Percentiles rank a stretch among this genome's conserved stretches.
phyloP scores from a whole-genome alignment of 768 basidiomycete species.

The Naematelia aurantialba region DNA sequence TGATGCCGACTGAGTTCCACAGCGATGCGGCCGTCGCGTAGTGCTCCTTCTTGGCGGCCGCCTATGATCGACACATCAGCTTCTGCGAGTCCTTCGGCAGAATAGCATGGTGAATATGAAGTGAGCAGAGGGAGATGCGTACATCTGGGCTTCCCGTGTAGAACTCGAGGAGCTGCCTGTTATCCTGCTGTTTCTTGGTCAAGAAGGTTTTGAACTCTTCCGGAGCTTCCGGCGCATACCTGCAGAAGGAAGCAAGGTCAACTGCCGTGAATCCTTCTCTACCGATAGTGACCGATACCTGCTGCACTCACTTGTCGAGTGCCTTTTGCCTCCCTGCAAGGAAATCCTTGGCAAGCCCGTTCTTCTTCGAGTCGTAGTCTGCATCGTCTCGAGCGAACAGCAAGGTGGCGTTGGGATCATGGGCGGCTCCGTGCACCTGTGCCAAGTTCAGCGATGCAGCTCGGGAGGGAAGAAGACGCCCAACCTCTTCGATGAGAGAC shows the following conservation, averaged over 20 bases:
- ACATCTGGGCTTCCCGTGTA: slow-evolving; percentile 37
- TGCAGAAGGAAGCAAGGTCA: slow-evolving; percentile 1
- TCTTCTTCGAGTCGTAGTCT: slow-evolving; percentile 31
- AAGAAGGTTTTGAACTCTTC: slow-evolving; percentile 40
- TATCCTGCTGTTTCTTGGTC: slow-evolving; percentile 28
- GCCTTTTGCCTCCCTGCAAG: slow-evolving; percentile 38
- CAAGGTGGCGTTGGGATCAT: slow-evolving; percentile 39
- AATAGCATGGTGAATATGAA: not conserved
- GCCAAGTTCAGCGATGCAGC: not conserved
- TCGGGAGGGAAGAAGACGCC: slow-evolving; percentile 1
- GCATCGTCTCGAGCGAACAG: slow-evolving; percentile 32
- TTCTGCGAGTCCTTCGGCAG: not conserved
- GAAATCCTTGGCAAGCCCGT: slow-evolving; percentile 35
- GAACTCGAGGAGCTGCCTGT: slow-evolving; percentile 36
- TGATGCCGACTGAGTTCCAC: slow-evolving; percentile 40
- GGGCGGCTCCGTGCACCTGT: slow-evolving; percentile 35
- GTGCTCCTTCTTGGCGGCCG: slow-evolving; percentile 23
- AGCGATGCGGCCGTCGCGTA: slow-evolving; percentile 29
- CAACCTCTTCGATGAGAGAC: slow-evolving; percentile 40
- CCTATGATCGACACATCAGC: slow-evolving; percentile 19
- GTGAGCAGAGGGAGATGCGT: slow-evolving; percentile 1
- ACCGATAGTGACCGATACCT: too few relatives aligned
- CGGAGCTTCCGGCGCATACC: slow-evolving; percentile 34
- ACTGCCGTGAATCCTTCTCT: too few relatives aligned
- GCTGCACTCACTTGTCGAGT: slow-evolving; percentile 34